phyloP scores from a whole-genome alignment of 306 rosid species.

The Castanopsis chinensis region DNA sequence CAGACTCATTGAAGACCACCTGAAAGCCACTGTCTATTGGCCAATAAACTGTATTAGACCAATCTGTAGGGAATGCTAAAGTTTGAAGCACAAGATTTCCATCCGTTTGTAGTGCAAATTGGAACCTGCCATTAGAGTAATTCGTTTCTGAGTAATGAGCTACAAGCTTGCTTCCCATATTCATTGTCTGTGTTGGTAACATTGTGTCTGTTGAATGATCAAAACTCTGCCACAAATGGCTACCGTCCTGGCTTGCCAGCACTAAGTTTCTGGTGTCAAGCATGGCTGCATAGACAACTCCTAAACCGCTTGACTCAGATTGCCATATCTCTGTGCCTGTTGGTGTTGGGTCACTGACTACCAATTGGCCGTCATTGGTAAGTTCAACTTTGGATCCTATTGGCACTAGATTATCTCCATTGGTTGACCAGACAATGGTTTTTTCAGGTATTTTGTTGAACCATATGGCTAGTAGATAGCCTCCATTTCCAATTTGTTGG shows the following conservation, averaged over 20 bases:
- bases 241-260: slow-evolving; percentile 4
- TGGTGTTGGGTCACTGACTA: slow-evolving; percentile 9
- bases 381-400: too few relatives aligned
- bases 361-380: slow-evolving; percentile 17
- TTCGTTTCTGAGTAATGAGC: slow-evolving; percentile 30
- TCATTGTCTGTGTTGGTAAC: slow-evolving; percentile 46
- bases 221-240: slow-evolving; percentile 52
- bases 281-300: slow-evolving; percentile 30
- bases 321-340: slow-evolving; percentile 20
- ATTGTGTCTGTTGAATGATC: slow-evolving; percentile 49
- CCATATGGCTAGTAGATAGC: too few relatives aligned
- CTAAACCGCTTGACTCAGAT: not conserved
- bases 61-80: slow-evolving; percentile 30
- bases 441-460: too few relatives aligned
- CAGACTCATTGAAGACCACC: slow-evolving; percentile 36
- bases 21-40: not conserved
- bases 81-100: slow-evolving; percentile 30
- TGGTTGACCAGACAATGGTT: too few relatives aligned
- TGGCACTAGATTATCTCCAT: too few relatives aligned
- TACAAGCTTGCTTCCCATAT: not conserved
- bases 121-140: slow-evolving; percentile 44
- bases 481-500: too few relatives aligned
- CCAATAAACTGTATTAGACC: slow-evolving; percentile 9
- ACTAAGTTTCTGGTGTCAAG: slow-evolving; percentile 56
- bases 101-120: slow-evolving; percentile 16